Base-by-base conservation (phyloP, 1,284 basidiomycete genomes). In the Cutaneotrichosporon daszewskae region DNA sequence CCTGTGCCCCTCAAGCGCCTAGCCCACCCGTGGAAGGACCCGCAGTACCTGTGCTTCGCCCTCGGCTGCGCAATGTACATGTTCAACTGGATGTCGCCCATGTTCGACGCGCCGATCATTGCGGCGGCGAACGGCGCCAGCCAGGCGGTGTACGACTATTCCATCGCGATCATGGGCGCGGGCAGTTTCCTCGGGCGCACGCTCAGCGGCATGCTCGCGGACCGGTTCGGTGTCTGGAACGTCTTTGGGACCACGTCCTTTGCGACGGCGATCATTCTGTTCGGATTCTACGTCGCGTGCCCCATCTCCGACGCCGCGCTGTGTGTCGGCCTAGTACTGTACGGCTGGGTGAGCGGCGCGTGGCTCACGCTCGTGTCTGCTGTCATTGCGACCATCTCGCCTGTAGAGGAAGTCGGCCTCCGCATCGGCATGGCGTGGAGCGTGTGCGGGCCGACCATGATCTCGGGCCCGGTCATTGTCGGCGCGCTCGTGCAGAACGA, bases 351-450 rank as follows among this genome's bases (percentile, higher is more conserved):
- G 5, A 53, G 49, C 45, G 68, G 68, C 22, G 63, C 61, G 1
- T 68, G 65, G 56, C 57, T 68, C 18, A 57, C 64, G 1, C 50
- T 69, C 18, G 58, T 68, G 3, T 58, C 65, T 6, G 65, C 68
- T 14, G 57, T 57, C 23, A 58, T 59, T 11, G 68, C 59, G 0
- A 50, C 57, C 9, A 61, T 71, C 40, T 58, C 53, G 11, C 68
- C 68, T 2, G 59, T 60, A 5, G 55, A 60, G 32, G 66, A 71
- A 46, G 60, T 66, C 36, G 68, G 68, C 1, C 53, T 66, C 47
- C 43, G 68, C 13, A 47, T 71, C 32, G 66, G 68, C 19, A 67
- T 71, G 58, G 48, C 63, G 26, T 69, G 66, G 65, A 55, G 53
- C 6, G 39, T 63, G 14, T 58, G 59, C 7, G 46, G 55, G 2